Evolutionary conservation across 129 eudicot genomes (phyloP).

Genomic region (Heracleum sosnowskyi): DNA sequence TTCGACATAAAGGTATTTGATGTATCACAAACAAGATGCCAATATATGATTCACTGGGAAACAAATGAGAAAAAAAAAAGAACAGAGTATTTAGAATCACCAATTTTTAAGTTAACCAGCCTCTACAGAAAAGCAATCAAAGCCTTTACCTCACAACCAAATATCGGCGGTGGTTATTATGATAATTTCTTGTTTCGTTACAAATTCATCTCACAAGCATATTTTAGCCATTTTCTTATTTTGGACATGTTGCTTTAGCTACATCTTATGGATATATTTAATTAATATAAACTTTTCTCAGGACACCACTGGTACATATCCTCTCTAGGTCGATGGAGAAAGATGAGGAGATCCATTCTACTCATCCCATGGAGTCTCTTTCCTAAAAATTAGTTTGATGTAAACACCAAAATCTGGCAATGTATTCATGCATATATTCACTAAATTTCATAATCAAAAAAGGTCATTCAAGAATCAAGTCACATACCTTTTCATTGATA

Average conservation of each 20-base stretch:
- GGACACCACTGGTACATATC: background rate
- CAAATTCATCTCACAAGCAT: background rate
- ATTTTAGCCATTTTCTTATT: background rate
- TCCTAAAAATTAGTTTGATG: background rate
- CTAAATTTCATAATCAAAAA: background rate
- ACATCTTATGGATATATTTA: background rate
- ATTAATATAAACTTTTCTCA: background rate
- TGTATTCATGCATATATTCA: background rate
- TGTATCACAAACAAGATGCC: background rate
- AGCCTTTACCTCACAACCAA: background rate
- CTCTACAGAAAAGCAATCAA: background rate
- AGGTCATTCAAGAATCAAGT: background rate
- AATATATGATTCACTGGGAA: background rate
- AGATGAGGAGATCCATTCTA: background rate
- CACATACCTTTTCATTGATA: conserved; percentile 61
- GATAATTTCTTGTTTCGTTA: background rate
- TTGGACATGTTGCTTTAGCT: background rate
- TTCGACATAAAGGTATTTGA: background rate
- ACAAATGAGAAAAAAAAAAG: background rate
- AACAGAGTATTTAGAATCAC: background rate
- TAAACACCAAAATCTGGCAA: background rate
- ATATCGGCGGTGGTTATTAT: background rate
- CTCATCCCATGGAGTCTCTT: background rate
- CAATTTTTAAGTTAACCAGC: background rate
- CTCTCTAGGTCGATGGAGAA: background rate